Base-by-base conservation (phyloP, 179 eudicot genomes). In the Silene coronaria region DNA sequence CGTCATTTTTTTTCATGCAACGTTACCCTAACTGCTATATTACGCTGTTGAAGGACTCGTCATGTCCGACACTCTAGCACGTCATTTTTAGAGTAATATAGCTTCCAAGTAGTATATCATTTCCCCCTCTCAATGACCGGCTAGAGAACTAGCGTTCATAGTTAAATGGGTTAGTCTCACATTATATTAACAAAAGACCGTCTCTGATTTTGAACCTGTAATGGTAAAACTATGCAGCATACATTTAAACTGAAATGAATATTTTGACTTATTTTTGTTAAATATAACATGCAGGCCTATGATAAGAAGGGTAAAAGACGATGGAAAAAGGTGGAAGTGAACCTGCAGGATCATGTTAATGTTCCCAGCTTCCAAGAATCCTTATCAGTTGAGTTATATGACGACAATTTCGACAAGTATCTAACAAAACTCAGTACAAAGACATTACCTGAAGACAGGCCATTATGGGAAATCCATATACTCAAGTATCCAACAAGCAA, bases 391-490 rank as follows among this genome's bases (percentile, higher is more conserved):
- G 84, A 82, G 27, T 71, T 66, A 17, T 88, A 90, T 53, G 92
- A 89, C 22, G 71, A 77, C 0, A 70, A 70, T 24, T 77, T 91
- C 36, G 72, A 82, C 32, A 80, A 90, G 26, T 91, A 91, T 71
- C 58, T 89, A 26, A 80, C 92, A 4, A 85, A 88, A 27, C 61
- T 91, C 55, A 81, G 86, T 19, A 24, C 69, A 57, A 87, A 87
- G 0, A 67, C 81, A 12, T 78, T 89, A 2, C 91, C 97, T n/a
- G 86, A 88, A 64, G 78, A 80, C 78, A 80, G 87, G 66, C 94
- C 97, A 16, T 65, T 91, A 58, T 91, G 97, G 97, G 89, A 89
- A 74, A 73, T 91, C 71, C 97, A 91, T 70, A 22, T 89, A 0
- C 51, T 86, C 55, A 88, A 88, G 64, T 86, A 87, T 75, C 90